Evolutionary conservation across 1,139 yeast species (phyloP), one percentile per base, ranked within the genome.

Genomic region (Kodamaea ohmeri): DNA sequence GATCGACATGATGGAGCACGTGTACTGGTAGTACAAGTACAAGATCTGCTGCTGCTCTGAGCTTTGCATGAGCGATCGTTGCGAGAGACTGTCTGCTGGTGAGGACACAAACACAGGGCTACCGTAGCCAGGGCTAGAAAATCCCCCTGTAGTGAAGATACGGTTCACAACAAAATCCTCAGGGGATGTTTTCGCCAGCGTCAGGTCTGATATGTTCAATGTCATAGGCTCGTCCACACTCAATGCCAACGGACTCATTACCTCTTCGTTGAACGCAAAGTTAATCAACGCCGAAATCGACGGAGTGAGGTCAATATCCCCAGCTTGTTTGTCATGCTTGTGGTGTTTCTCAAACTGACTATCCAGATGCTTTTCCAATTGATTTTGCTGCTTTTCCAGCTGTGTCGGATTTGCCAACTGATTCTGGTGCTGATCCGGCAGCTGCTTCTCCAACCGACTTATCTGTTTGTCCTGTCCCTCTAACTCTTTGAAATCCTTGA

Each of bases 1-100:
- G 36, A 80, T 76, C 2, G 83, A 76, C 74, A 80, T 69, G 36
- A 80, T 78, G 8, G 76, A 73, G 40, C 83, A 78, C 0, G 86
- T 79, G 51, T 76, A 75, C 37, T 70, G 58, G 3, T 65, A 56
- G 41, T 60, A 67, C 25, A 67, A 48, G 37, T 55, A 57, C 13
- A 67, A 41, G 15, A 66, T 61, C 39, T 67, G 73, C 29, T 64
- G 65, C 18, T 61, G 62, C 39, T 67, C 72, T 1, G 62, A 52
- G 2, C 59, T 48, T 13, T 45, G 45, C 40, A 56, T 32, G 28
- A 60, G 42, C 5, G 48, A 43, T 6, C 44, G 17, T 25, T 40
- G 34, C 3, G 19, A 15, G 4, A 15, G 12, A 11, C 19, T 21
- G 22, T 21, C 26, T 4, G 15, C 4, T 4, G 26, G 18, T 9